Evolutionary conservation across 305 asterid species (phyloP), one percentile per base, ranked within the genome.

Genomic region (Lippia alba): DNA sequence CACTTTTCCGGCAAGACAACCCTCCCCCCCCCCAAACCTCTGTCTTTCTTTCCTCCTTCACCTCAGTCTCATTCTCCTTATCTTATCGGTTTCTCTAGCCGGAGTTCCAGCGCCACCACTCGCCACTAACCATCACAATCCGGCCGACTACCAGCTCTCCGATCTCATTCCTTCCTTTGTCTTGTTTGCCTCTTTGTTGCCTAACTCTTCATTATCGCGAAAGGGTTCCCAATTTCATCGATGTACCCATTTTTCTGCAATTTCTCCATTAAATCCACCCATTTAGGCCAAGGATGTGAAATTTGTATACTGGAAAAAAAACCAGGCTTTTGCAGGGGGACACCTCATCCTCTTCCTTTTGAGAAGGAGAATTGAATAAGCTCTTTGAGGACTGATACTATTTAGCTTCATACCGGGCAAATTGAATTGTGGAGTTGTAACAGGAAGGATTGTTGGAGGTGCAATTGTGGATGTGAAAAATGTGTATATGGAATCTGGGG

Each of bases 231-330:
- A n/a, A 72, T 78, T 72, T 74, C 84, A 17, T 86, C 85, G 60
- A 91, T 85, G 74, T 87, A 94, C 8, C 94, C 97, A 53, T 46
- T 77, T 40, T 76, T 84, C 62, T 82, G 30, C 77, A 91, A 72
- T 61, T 74, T 78, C 57, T 86, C 81, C 92, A 94, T 84, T 56
- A 94, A 80, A 33, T 64, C 86, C 62, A 81, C 84, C 99, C 96
- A 94, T 67, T 91, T 96, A 45, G 82, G 88, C 96, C 97, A 93
- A 18, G 96, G 93, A 63, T 88, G 94, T 61, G 88, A 83, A 69
- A 85, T 82, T 66, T 73, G 74, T 66, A 72, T 66, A 45, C 41
- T 63, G 9, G 76, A 39, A 41, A 10, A 14, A 41, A 30, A 60
- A 9, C 16, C 56, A 53, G 45, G 24, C 36, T 69, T 65, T 41